A percentile compares a stretch with the other conserved stretches of the same genome.
Conservation (phyloP, 2,329 filamentous ascomycete genomes). For the Colletotrichum coccodes region DNA sequence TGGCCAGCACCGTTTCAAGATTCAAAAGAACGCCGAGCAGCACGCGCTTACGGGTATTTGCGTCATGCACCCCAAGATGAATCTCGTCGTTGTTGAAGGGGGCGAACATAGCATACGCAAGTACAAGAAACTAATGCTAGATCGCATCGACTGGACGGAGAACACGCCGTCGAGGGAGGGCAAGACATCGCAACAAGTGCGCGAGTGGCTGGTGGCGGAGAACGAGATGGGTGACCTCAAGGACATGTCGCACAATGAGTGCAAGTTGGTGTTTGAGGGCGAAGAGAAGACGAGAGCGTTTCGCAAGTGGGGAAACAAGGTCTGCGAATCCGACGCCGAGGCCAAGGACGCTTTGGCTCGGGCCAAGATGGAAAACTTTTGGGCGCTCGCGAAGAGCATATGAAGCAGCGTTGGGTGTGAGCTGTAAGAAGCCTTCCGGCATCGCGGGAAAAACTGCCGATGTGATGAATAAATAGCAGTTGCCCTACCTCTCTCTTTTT, state of each 20-base stretch:
- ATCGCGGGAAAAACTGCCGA: no score
- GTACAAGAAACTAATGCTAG: conserved; percentile 93
- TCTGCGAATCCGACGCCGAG: conserved; percentile 93
- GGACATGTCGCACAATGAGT: conserved; percentile 85
- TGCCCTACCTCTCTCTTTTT: no score
- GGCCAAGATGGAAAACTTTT: conserved; percentile 94
- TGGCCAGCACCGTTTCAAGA: conserved; percentile 92
- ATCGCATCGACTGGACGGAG: conserved; percentile 95
- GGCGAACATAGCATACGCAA: conserved; percentile 83
- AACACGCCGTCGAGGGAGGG: conserved; percentile 76
- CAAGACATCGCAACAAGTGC: conserved; percentile 70
- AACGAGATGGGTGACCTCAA: conserved; percentile 82
- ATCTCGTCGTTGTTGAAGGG: conserved; percentile 90
- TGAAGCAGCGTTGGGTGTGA: conserved; percentile 8
- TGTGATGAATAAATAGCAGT: no score
- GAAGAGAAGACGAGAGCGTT: conserved; percentile 84
- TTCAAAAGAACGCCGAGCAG: conserved; percentile 92
- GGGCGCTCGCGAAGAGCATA: conserved; percentile 83
- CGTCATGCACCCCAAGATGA: conserved; percentile 89
- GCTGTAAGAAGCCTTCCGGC: no score
- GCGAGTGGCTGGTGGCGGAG: conserved; percentile 82
- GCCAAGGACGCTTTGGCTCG: conserved; percentile 83
- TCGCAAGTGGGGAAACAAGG: conserved; percentile 86
- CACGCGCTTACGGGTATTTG: conserved; percentile 88
- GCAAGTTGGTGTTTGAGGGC: conserved; percentile 89